A percentile compares a stretch with the other conserved stretches of the same genome.
These are phyloP conservation scores for Venturia nashicola DNA, from an alignment of 2,329 filamentous ascomycete genomes.

Conservation along the genomic window DNA sequence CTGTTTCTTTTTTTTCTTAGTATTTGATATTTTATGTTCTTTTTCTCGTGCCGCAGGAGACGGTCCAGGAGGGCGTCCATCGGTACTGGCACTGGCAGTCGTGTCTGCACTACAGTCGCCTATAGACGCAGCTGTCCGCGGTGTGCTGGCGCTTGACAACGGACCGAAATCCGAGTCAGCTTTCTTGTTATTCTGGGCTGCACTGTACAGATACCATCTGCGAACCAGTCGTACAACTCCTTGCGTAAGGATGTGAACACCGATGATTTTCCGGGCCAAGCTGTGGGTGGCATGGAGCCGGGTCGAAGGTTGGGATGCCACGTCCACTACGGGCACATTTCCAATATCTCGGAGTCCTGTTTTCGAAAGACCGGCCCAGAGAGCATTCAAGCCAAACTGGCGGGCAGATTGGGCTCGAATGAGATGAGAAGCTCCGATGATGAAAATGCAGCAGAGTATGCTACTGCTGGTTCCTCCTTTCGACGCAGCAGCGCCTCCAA, in stretches of 20 bases:
- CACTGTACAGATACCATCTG: constrained; percentile 25
- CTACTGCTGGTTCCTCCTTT: constrained; percentile 58
- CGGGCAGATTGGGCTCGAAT: constrained; percentile 40
- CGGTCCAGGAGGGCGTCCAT: constrained; percentile 37
- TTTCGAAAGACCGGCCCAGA: constrained; percentile 27
- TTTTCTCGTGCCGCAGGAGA: constrained; percentile 43
- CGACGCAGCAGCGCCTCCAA: constrained; percentile 68
- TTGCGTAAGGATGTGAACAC: constrained; percentile 64
- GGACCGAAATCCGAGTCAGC: constrained; percentile 28
- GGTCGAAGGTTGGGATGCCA: neutral
- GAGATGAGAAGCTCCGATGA: constrained; percentile 44
- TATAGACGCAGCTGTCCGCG: constrained; percentile 14
- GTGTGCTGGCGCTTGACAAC: constrained; percentile 2
- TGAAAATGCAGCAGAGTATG: constrained; percentile 56
- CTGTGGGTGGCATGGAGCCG: constrained; percentile 4
- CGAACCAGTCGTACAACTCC: constrained; percentile 59
- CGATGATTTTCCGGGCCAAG: constrained; percentile 44
- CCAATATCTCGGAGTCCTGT: constrained; percentile 17
- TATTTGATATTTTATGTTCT: constrained; percentile 43
- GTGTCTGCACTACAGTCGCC: constrained; percentile 39
- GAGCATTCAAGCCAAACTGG: constrained; percentile 27
- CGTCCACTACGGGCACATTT: neutral
- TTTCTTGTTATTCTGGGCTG: constrained; percentile 24
- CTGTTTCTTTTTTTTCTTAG: constrained; percentile 76
- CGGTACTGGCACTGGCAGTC: constrained; percentile 28